Base-by-base conservation (phyloP, 164 flowering plant genomes). In the Nelumbo lutea region DNA sequence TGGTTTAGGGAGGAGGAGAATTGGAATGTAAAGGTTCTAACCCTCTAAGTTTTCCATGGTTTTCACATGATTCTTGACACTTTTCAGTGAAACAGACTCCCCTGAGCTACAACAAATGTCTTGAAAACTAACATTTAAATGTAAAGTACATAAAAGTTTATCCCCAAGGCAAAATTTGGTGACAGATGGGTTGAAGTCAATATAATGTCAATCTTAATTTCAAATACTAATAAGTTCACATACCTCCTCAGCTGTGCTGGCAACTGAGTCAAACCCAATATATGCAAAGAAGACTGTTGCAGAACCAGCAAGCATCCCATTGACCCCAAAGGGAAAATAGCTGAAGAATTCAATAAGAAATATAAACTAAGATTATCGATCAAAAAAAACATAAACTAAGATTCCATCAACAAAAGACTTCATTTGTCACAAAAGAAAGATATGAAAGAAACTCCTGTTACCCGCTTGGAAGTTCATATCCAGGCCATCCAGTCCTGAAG, bases 171-270 rank as follows among this genome's bases (percentile, higher is more conserved):
- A 11, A 13, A 10, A 9, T 53, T 53, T 53, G 14, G 14, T 50
- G 53, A 11, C 57, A 53, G 11, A 15, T 15, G 11, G 57, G 57
- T 10, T 53, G 57, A 14, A 9, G 11, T 10, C 6, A 51, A 51
- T 27, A 14, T 3, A 8, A 2, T 51, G 3, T 51, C 55, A 51
- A 51, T 3, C 55, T 8, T 51, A 51, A 51, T 14, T 51, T 14
- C 2, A 5, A 10, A 51, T 2, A 51, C 55, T 51, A 8, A 7
- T 51, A 46, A 51, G 55, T 1, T 3, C 4, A 39, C 62, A 56
- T 78, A 88, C 99, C 97, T 95, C 99, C 78, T 95, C 99, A 51
- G 98, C 99, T 11, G 97, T 86, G 82, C 99, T 92, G n/a, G 95
- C 94, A 79, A 95, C 99, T 51, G 91, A 74, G 86, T 95, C 99